Percentiles rank a stretch among this genome's conserved stretches.
phyloP scores from a whole-genome alignment of 2,329 filamentous ascomycete species.

The Beauveria varroae region DNA sequence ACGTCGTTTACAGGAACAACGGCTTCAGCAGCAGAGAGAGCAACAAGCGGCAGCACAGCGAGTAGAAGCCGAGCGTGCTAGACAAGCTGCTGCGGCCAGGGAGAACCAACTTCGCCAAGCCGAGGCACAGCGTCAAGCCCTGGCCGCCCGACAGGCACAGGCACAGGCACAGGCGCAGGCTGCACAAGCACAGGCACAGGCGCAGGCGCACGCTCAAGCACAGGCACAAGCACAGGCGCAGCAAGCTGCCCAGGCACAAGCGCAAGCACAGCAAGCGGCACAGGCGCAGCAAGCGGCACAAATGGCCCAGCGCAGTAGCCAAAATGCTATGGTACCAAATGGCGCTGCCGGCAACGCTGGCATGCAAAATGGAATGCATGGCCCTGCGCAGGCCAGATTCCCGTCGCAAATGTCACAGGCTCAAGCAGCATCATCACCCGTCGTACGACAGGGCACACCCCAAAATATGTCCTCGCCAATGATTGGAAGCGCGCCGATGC shows the following conservation, averaged over 20 bases:
- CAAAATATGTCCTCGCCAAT: slow-evolving; percentile 60
- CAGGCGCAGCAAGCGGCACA: slow-evolving; percentile 18
- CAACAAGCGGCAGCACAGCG: slow-evolving; percentile 36
- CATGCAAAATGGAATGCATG: slow-evolving; percentile 31
- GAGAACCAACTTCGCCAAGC: slow-evolving; percentile 30
- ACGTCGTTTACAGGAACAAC: slow-evolving; percentile 41
- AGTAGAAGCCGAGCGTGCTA: slow-evolving; percentile 33
- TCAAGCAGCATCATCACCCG: slow-evolving; percentile 57
- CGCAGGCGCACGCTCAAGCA: slow-evolving; percentile 20
- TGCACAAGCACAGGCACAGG: slow-evolving; percentile 22
- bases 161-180: slow-evolving; percentile 19
- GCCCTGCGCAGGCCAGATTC: slow-evolving; percentile 37
- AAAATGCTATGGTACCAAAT: slow-evolving; percentile 34
- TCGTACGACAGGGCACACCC: slow-evolving; percentile 55
- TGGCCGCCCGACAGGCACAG: slow-evolving; percentile 25
- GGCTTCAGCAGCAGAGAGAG: slow-evolving; percentile 37
- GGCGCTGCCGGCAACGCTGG: slow-evolving; percentile 21
- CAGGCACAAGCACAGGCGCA: slow-evolving; percentile 12
- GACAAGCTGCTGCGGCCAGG: slow-evolving; percentile 27
- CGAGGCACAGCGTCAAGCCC: slow-evolving; percentile 28
- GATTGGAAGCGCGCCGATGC: slow-evolving; percentile 56
- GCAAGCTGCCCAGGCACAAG: slow-evolving; percentile 13
- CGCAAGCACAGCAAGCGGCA: neutral
- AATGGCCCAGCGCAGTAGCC: slow-evolving; percentile 25
- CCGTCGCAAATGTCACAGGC: slow-evolving; percentile 52